Evolutionary conservation across 768 basidiomycete genomes (phyloP), one percentile per base, ranked within the genome.

Genomic region (Boletus rufocinnamomeus): DNA sequence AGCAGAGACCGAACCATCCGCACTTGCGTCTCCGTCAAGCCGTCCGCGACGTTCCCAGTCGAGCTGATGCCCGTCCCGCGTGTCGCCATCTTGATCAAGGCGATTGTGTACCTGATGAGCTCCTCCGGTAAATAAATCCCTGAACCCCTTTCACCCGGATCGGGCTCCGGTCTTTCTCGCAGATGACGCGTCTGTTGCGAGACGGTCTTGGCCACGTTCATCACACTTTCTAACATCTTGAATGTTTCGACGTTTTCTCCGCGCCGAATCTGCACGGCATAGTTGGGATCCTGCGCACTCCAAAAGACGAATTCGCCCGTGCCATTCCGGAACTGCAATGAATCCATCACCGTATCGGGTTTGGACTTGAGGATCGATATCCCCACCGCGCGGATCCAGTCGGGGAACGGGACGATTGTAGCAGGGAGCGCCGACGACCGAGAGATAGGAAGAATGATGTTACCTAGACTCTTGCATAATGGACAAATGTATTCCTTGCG

Each of bases 401-500:
- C 93, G 0, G 91, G 79, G 69, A 97, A 91, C 0, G 88, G 82
- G 0, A 84, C 74, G 4, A 72, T 75, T 57, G 83, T 89, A 4
- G 70, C 68, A 32, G 75, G 66, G 17, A 72, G 70, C 27, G 79
- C 70, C 37, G 76, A 80, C 0, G 86, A 78, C 14, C 78, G 77
- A 6, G 82, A 79, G 19, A 95, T 87, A 0, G 97, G 97, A 1
- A 99, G 80, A 43, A 99, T 88, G 34, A 94, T 85, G 72, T 99
- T 99, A 4, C 96, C 95, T 7, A 98, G 79, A 64, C 92, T 94
- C 75, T 98, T 98, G 79, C 97, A 99, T 5, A 99, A 77, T 2
- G 97, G 97, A 65, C 97, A 99, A 48, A 98, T 91, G 75, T 88
- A 98, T 67, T 99, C 97, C 64, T 90, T 89, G 41, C 97, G 83